phyloP scores from a whole-genome alignment of 1,139 yeast genomes.

The Candida pseudocylindracea region DNA sequence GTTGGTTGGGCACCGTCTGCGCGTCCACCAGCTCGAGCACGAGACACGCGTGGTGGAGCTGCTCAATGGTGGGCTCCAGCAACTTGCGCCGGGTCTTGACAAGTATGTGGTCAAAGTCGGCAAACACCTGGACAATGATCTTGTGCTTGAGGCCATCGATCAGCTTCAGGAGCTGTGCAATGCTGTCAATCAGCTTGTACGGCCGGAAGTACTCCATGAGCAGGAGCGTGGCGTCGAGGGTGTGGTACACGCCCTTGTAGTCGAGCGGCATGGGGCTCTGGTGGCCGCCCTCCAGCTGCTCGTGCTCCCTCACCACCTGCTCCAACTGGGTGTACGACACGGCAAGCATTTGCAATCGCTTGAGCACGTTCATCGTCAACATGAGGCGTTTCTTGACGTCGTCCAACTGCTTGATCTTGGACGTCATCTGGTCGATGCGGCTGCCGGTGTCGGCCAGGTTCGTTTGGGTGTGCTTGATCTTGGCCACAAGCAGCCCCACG shows the following conservation, averaged over 20 bases:
- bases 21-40: conserved; percentile 48
- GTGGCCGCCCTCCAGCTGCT: conserved; percentile 34
- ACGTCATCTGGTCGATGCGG: conserved; percentile 23
- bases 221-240: conserved; percentile 56
- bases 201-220: conserved; percentile 57
- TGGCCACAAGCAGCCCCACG: too few relatives aligned
- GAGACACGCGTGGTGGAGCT: conserved; percentile 39
- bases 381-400: conserved; percentile 66
- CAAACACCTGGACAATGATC: conserved; percentile 50
- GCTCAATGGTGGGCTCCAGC: conserved; percentile 6
- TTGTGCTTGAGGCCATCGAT: conserved; percentile 43
- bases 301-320: conserved; percentile 25
- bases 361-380: conserved; percentile 63
- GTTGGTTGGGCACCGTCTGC: conserved; percentile 5
- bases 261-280: too few relatives aligned
- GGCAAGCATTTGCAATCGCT: conserved; percentile 70
- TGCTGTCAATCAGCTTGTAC: conserved; percentile 67
- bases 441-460: too few relatives aligned
- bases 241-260: too few relatives aligned
- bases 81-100: conserved; percentile 4
- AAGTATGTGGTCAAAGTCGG: conserved; percentile 38
- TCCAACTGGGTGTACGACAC: conserved; percentile 54
- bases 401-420: conserved; percentile 59
- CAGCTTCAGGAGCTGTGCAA: conserved; percentile 43
- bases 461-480: too few relatives aligned